A percentile compares a stretch with the other conserved stretches of the same genome.
phyloP scores from a whole-genome alignment of 164 flowering plant genomes.

The Chloranthus sessilifolius region DNA sequence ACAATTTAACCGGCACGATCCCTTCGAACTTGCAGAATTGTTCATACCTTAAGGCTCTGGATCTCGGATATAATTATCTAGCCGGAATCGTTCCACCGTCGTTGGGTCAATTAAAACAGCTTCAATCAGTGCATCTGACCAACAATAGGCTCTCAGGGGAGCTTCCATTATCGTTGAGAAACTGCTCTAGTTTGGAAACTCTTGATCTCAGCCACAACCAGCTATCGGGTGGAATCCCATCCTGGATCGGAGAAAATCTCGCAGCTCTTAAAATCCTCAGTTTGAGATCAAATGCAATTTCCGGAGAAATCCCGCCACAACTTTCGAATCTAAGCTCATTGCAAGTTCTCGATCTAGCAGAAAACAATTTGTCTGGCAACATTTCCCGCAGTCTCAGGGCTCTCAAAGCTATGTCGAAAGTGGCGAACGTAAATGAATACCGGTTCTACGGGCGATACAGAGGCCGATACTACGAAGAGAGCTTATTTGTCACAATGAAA shows the following conservation, averaged over 20 bases:
- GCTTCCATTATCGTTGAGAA: constrained; percentile 30
- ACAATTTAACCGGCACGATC: constrained; percentile 33
- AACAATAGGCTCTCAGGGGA: constrained; percentile 33
- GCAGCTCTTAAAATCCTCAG: constrained; percentile 19
- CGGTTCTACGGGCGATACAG: constrained; percentile 23
- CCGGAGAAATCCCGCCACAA: constrained; percentile 23
- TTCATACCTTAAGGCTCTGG: constrained; percentile 28
- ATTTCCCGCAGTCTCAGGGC: constrained; percentile 26
- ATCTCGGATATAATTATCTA: constrained; percentile 29
- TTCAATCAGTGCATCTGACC: constrained; percentile 32
- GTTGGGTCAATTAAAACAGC: constrained; percentile 27
- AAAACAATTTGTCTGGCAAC: constrained; percentile 29
- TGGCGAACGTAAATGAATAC: constrained; percentile 14
- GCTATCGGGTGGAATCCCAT: constrained; percentile 32
- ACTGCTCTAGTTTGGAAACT: constrained; percentile 26
- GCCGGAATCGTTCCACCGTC: constrained; percentile 32
- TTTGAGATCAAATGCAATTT: constrained; percentile 26
- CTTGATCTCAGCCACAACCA: constrained; percentile 34
- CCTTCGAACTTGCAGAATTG: constrained; percentile 32
- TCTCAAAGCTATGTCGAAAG: constrained; percentile 22
- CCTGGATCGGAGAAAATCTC: constrained; percentile 24
- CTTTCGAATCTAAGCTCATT: constrained; percentile 24
- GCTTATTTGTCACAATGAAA: constrained; percentile 17
- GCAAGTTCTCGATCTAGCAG: constrained; percentile 38
- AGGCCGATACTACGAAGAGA: constrained; percentile 29